Conservation (phyloP, 306 rosid genomes). For the Prunus fruticosa region DNA sequence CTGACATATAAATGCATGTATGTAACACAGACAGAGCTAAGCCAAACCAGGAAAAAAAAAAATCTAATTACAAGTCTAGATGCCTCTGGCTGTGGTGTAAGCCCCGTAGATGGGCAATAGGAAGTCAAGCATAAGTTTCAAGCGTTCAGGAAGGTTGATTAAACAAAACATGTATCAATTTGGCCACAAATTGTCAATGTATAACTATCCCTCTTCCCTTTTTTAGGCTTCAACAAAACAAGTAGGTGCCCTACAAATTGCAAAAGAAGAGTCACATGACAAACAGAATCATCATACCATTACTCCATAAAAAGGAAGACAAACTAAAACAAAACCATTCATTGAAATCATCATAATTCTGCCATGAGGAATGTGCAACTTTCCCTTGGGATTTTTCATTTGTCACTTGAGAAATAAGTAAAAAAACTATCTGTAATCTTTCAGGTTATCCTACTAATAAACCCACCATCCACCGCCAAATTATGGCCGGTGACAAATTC, state of each 20-base stretch:
- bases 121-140: slow-evolving; percentile 5
- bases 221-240: slow-evolving; percentile 63
- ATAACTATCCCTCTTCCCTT: slow-evolving; percentile 69
- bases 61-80: slow-evolving; percentile 78
- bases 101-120: slow-evolving; percentile 86
- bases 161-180: neutral
- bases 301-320: neutral
- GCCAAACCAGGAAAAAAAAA: slow-evolving; percentile 82
- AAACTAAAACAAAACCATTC: slow-evolving; percentile 86
- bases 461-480: slow-evolving; percentile 16
- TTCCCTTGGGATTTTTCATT: no score
- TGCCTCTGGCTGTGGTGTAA: slow-evolving; percentile 82
- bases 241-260: slow-evolving; percentile 73
- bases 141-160: neutral
- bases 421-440: no score
- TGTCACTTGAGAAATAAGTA: no score
- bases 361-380: slow-evolving; percentile 96
- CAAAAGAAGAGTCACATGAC: slow-evolving; percentile 21
- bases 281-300: neutral
- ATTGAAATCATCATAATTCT: slow-evolving; percentile 95
- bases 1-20: slow-evolving; percentile 76
- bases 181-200: neutral
- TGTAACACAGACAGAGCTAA: slow-evolving; percentile 63
- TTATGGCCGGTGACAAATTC: slow-evolving; percentile 20
- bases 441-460: neutral